phyloP scores from a whole-genome alignment of 1,284 basidiomycete species.

The Moesziomyces globuligerus region DNA sequence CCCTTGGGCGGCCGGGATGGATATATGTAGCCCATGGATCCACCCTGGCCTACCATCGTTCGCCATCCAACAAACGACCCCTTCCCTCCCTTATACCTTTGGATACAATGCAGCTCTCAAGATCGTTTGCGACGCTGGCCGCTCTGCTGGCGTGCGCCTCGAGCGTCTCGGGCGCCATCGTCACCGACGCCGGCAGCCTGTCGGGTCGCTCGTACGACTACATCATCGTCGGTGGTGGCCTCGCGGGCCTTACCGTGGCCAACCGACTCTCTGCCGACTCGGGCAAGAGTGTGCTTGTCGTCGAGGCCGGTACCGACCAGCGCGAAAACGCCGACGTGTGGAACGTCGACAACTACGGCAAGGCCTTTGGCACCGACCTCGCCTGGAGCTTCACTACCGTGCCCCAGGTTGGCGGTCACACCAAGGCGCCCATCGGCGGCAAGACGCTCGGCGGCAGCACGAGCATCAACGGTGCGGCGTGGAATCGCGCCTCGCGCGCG shows the following conservation, averaged over 20 bases:
- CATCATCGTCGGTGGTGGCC: slow-evolving; percentile 58
- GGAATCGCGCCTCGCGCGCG: slow-evolving; percentile 72
- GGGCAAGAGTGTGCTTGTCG: slow-evolving; percentile 56
- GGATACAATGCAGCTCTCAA: slow-evolving; percentile 18
- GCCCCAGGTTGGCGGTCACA: slow-evolving; percentile 58
- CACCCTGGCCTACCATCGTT: too few relatives aligned
- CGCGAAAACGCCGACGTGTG: slow-evolving; percentile 35
- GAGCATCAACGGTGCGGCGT: slow-evolving; percentile 74
- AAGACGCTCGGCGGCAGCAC: slow-evolving; percentile 74
- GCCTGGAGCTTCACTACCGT: slow-evolving; percentile 72
- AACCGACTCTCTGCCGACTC: slow-evolving; percentile 60
- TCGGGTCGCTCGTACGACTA: slow-evolving; percentile 59
- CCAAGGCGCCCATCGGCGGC: slow-evolving; percentile 70
- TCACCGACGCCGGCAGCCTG: slow-evolving; percentile 17
- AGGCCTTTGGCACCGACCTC: slow-evolving; percentile 71
- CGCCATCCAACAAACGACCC: too few relatives aligned
- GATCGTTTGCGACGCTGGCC: slow-evolving; percentile 18
- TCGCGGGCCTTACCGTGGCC: slow-evolving; percentile 62
- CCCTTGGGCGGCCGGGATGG: too few relatives aligned
- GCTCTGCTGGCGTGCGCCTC: slow-evolving; percentile 10
- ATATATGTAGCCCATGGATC: too few relatives aligned
- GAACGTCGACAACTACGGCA: slow-evolving; percentile 68
- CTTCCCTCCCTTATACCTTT: neutral
- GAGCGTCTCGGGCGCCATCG: slow-evolving; percentile 14
- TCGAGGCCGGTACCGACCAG: slow-evolving; percentile 64